These are phyloP conservation scores for Immersiella caudata DNA, from an alignment of 495 filamentous ascomycete species.

Conservation along the genomic window DNA sequence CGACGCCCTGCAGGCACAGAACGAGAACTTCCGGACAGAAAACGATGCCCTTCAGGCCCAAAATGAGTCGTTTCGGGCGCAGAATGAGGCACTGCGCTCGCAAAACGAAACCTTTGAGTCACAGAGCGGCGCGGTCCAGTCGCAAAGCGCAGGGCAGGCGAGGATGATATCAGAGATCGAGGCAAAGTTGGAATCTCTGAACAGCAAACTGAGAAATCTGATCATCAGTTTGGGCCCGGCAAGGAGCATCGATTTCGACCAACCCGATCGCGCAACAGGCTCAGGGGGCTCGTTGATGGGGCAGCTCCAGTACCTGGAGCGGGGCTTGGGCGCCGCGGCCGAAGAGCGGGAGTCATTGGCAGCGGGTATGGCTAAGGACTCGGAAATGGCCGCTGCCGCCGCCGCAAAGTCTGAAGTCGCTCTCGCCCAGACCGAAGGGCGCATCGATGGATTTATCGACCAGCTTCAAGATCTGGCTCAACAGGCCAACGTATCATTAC, in stretches of 20 bases:
- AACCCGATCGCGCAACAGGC: conserved; percentile 41
- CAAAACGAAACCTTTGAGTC: conserved; percentile 9
- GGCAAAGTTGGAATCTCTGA: conserved; percentile 71
- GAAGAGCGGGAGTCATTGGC: conserved; percentile 31
- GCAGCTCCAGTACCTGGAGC: conserved; percentile 49
- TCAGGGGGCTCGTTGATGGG: conserved; percentile 47
- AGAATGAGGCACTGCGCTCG: not conserved
- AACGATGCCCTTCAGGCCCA: not conserved
- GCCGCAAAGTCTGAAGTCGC: conserved; percentile 23
- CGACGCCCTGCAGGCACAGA: not conserved
- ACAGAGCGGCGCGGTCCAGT: conserved; percentile 30
- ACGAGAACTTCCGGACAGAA: not conserved
- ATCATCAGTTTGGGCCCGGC: conserved; percentile 63
- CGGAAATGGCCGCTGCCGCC: conserved; percentile 22
- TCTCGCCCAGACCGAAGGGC: conserved; percentile 32
- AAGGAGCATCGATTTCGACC: conserved; percentile 39
- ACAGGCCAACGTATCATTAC: conserved; percentile 31
- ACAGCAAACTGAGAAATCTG: conserved; percentile 66
- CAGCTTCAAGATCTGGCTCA: conserved; percentile 39
- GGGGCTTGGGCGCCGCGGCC: conserved; percentile 35
- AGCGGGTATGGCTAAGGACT: conserved; percentile 18
- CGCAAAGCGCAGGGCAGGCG: conserved; percentile 37
- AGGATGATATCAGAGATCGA: conserved; percentile 62
- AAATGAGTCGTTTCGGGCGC: not conserved
- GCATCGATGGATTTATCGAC: conserved; percentile 36